Percentiles rank a stretch among this genome's conserved stretches.
phyloP scores from a whole-genome alignment of 169 alveolate species.

The Cryptosporidium meleagridis region DNA sequence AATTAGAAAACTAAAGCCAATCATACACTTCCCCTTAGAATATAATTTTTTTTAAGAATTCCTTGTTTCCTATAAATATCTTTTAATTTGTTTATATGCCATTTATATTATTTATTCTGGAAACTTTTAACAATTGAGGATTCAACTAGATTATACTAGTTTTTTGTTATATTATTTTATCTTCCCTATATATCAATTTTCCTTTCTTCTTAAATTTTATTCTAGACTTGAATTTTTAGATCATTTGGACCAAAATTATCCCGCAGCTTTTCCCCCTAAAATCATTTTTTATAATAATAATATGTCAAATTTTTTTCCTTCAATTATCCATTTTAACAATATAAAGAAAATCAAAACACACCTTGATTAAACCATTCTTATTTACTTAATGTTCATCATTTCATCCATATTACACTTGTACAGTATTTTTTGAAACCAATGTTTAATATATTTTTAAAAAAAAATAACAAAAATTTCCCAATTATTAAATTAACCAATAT shows the following conservation, averaged over 20 bases:
- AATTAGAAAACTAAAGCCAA: background rate
- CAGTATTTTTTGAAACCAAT: background rate
- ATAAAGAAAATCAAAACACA: background rate
- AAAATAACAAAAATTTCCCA: background rate
- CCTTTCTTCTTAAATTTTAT: background rate
- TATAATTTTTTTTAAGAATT: background rate
- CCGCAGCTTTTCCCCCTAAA: conserved; percentile 22
- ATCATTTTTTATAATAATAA: background rate
- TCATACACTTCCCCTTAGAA: background rate
- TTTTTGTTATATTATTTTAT: background rate
- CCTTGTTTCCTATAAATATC: background rate
- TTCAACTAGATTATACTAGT: background rate
- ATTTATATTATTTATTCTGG: background rate
- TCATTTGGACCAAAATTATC: background rate
- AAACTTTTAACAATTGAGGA: background rate
- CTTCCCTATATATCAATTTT: background rate
- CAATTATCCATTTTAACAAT: background rate
- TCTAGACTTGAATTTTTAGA: conserved; percentile 24
- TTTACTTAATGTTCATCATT: background rate
- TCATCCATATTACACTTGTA: background rate
- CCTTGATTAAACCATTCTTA: background rate
- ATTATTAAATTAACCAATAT: too few species aligned
- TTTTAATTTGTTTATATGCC: background rate
- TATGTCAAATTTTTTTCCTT: background rate
- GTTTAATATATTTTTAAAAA: too few species aligned